These are phyloP conservation scores for Aotearoamyces nothofagi DNA, from an alignment of 2,329 filamentous ascomycete species.

Conservation along the genomic window DNA sequence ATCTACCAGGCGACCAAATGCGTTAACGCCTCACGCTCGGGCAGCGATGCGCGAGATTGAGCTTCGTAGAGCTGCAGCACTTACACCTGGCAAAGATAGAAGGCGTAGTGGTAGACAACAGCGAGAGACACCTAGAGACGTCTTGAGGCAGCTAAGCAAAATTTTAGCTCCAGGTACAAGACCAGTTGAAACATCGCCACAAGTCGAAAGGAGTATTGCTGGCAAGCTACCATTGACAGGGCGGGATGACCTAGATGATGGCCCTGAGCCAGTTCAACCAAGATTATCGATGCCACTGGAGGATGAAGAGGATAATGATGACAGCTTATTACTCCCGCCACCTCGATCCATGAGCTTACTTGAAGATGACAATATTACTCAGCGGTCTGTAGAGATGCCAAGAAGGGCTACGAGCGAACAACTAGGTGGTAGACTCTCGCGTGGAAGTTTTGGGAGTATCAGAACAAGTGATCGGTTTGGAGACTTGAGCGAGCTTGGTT, in stretches of 20 bases:
- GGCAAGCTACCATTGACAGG: constrained; percentile 9
- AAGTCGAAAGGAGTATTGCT: constrained; percentile 5
- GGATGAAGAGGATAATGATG: constrained; percentile 32
- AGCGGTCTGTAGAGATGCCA: constrained; percentile 43
- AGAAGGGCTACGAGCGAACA: constrained; percentile 34
- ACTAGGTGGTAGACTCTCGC: constrained; percentile 28
- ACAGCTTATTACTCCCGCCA: constrained; percentile 32
- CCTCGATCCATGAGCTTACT: constrained; percentile 34
- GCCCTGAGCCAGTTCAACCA: constrained; percentile 30
- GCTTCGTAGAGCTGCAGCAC: constrained; percentile 39
- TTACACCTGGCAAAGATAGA: constrained; percentile 42
- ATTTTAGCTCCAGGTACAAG: constrained; percentile 30
- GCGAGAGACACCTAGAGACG: constrained; percentile 37
- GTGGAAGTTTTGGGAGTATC: constrained; percentile 31
- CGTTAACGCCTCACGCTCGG: constrained; percentile 40
- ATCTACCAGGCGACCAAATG: constrained; percentile 12
- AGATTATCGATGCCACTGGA: constrained; percentile 39
- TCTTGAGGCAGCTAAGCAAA: constrained; percentile 37
- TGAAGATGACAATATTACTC: constrained; percentile 43
- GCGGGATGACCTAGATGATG: constrained; percentile 24
- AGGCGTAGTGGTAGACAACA: constrained; percentile 40
- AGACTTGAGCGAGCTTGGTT: constrained; percentile 13
- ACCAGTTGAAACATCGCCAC: constrained; percentile 16
- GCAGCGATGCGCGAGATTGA: constrained; percentile 43
- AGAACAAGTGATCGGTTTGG: constrained; percentile 36